Evolutionary conservation across 2,329 filamentous ascomycete species (phyloP), one percentile per base, ranked within the genome.

Genomic region (Pseudonectria foliicola): DNA sequence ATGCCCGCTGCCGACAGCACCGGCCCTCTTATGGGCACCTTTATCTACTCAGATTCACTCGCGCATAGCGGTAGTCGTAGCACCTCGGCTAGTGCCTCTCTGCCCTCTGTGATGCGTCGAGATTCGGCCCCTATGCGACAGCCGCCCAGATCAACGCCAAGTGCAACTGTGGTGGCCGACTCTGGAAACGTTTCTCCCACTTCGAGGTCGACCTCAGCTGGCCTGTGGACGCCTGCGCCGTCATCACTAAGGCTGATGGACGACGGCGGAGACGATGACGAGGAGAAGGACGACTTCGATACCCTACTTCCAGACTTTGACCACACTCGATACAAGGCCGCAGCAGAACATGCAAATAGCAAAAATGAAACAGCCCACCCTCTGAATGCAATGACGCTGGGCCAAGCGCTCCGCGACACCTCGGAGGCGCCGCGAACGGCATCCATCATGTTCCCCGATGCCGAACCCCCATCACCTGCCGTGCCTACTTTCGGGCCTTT

Each of bases 261-360:
- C 18, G 65, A 70, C 11, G 60, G 64, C 7, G 66, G 69, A 13
- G 66, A 71, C 13, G 67, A 71, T 3, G 59, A 66, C 11, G 39
- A 31, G 12, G 42, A 40, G 13, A 38, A 48, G 23, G 70, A 73
- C 3, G 66, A 71, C n/a, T 65, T 71, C 25, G 66, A 71, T 31
- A 54, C 63, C 32, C 63, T 74, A 48, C 59, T 75, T 5, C 63
- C 73, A 2, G 67, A 75, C 48, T 75, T 77, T 50, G 66, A 67
- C 30, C 59, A 63, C 35, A 61, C 57, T 42, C 59, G 42, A 6
- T 60, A 61, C 34, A 43, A 51, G 14, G 27, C 45, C 10, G 28
- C 39, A 10, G 29, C 23, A 13, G 35, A 31, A 8, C 32, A 23
- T 6, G 12, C 14, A 23, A 16, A 13, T 13, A 13, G 16, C 31